phyloP scores from a whole-genome alignment of 805 yeast species.

The Teunomyces tritomae region DNA sequence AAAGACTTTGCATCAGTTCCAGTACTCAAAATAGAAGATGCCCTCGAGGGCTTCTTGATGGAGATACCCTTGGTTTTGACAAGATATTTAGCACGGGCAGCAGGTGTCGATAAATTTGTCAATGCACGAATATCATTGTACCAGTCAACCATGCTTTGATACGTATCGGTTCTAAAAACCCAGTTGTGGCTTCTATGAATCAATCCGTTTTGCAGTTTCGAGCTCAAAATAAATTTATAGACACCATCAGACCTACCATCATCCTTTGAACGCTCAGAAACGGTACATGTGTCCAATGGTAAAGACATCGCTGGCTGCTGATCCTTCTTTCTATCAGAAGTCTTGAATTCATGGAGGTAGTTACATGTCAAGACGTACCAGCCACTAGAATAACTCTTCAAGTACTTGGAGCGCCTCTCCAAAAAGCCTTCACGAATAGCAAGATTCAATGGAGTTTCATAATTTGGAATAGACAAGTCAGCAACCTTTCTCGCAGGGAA shows the following conservation, averaged over 20 bases:
- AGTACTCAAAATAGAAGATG: conserved; percentile 17
- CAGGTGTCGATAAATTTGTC: conserved; percentile 60
- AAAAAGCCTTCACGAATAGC: conserved; percentile 71
- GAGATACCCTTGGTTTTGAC: conserved; percentile 18
- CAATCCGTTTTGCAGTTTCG: conserved; percentile 68
- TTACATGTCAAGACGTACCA: conserved; percentile 90
- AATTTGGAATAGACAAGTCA: conserved; percentile 65
- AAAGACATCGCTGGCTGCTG: conserved; percentile 80
- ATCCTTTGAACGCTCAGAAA: conserved; percentile 78
- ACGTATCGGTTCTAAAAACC: conserved; percentile 90
- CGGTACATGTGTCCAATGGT: conserved; percentile 72
- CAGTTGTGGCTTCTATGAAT: conserved; percentile 83
- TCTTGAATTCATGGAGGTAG: conserved; percentile 85
- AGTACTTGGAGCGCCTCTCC: conserved; percentile 86
- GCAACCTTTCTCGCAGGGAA: conserved; percentile 34
- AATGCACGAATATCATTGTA: conserved; percentile 70
- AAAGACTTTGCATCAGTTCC: conserved; percentile 14
- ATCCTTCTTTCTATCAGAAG: conserved; percentile 78
- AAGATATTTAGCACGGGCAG: conserved; percentile 49
- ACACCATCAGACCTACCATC: conserved; percentile 54
- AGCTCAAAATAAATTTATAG: conserved; percentile 76
- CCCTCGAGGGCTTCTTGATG: conserved; percentile 14
- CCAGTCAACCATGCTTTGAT: conserved; percentile 81
- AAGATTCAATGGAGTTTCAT: conserved; percentile 63
- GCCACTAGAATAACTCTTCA: conserved; percentile 87